A percentile compares a stretch with the other conserved stretches of the same genome.
These are phyloP conservation scores for Gautieria morchelliformis DNA, from an alignment of 768 basidiomycete species.

Conservation along the genomic window DNA sequence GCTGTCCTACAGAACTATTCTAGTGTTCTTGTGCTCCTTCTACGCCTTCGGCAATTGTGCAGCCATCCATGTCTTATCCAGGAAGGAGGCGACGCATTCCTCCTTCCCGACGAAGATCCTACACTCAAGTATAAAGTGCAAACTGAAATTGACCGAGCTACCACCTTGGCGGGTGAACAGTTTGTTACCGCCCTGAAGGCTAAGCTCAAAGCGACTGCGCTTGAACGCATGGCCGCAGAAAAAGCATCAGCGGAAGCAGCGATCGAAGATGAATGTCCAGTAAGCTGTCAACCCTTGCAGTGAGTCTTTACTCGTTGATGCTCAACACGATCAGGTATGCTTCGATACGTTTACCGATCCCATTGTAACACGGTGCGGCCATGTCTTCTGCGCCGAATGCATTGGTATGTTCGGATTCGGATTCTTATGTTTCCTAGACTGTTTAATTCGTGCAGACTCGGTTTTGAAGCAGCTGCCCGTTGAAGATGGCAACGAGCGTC, in stretches of 20 bases:
- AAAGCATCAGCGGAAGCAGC: constrained; percentile 40
- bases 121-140: constrained; percentile 22
- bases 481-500: constrained; percentile 27
- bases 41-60: constrained; percentile 57
- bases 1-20: constrained; percentile 10
- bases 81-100: constrained; percentile 39
- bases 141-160: constrained; percentile 30
- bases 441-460: constrained; percentile 23
- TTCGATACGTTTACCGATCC: constrained; percentile 46
- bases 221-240: constrained; percentile 42
- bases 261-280: constrained; percentile 49
- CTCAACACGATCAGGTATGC: neutral
- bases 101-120: constrained; percentile 33
- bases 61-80: constrained; percentile 60
- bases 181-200: constrained; percentile 43
- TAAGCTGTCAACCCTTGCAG: constrained; percentile 30
- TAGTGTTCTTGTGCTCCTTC: constrained; percentile 35
- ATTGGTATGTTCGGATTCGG: constrained; percentile 28
- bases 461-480: constrained; percentile 32
- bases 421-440: neutral
- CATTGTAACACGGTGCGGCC: constrained; percentile 48
- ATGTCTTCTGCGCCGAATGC: constrained; percentile 56
- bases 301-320: neutral
- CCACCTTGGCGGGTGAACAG: constrained; percentile 30
- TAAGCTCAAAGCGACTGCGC: constrained; percentile 32